Evolutionary conservation across 2,329 filamentous ascomycete genomes (phyloP).

Genomic region (Pezicula neosporulosa): DNA sequence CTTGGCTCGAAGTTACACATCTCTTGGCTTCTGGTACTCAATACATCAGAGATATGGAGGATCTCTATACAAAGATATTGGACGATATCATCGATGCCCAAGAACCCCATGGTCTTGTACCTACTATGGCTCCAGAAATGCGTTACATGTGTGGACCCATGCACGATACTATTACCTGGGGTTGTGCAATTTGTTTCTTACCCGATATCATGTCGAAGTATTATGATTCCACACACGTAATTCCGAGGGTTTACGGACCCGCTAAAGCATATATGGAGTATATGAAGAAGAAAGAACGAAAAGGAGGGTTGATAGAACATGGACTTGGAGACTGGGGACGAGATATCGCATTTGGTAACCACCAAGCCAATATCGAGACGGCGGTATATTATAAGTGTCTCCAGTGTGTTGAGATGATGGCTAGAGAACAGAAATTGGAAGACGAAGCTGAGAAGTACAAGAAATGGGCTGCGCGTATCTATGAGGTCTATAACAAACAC

Average conservation of each 20-base stretch:
- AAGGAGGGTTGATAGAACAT: constrained; percentile 38
- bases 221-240: constrained; percentile 35
- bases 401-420: constrained; percentile 32
- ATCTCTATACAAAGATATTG: constrained; percentile 42
- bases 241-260: constrained; percentile 33
- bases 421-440: constrained; percentile 11
- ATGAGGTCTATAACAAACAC: constrained; percentile 30
- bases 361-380: constrained; percentile 42
- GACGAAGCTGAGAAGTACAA: constrained; percentile 22
- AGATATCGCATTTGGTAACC: constrained; percentile 39
- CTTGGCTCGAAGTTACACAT: constrained; percentile 44
- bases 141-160: constrained; percentile 46
- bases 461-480: constrained; percentile 27
- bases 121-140: constrained; percentile 43
- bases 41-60: constrained; percentile 43
- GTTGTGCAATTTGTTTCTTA: constrained; percentile 34
- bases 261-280: constrained; percentile 39
- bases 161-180: constrained; percentile 43
- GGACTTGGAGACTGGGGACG: constrained; percentile 41
- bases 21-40: constrained; percentile 41
- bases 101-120: constrained; percentile 39
- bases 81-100: constrained; percentile 44
- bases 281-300: constrained; percentile 34
- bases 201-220: constrained; percentile 35
- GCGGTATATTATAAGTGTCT: constrained; percentile 40